Evolutionary conservation across 331 rosid species (phyloP), one percentile per base, ranked within the genome.

Genomic region (Malus hybrid): DNA sequence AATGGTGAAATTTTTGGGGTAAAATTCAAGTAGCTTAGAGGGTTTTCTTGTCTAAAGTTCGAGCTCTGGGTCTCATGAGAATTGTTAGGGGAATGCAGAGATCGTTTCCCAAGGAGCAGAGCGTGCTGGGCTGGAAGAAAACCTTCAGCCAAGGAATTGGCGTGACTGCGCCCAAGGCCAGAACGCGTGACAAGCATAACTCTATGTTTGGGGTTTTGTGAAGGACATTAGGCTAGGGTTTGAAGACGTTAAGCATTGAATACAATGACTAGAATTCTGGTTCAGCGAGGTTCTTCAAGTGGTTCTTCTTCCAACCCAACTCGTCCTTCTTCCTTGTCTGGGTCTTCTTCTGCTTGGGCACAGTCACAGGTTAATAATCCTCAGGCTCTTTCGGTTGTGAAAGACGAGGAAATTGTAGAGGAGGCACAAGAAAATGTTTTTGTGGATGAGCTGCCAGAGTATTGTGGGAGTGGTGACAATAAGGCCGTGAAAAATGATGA

Each of bases 11-110:
- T 61, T 65, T 16, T 77, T 57, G 56, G 67, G 86, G 88, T 82
- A 73, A 73, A 82, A 82, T 82, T 82, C 83, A 74, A 87, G 76
- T 77, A 72, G 78, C 84, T 71, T 77, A 68, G 82, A 84, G 81
- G 86, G 81, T 84, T 87, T 82, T 84, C 77, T 87, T 93, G 87
- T 88, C 86, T 89, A 84, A 86, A 85, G 92, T 90, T 80, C 79
- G 85, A 77, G 91, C 87, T 88, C 80, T 88, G 91, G 90, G 91
- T 93, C 98, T 93, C 88, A 93, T 93, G 98, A 91, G 94, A 87
- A 91, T 93, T 93, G 90, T 89, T 83, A 87, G 97, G 98, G 98
- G 97, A 89, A 91, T 93, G 98, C 98, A 89, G 96, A 91, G 86
- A 84, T 82, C 84, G 95, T 89, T 84, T 91, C 82, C 93, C 82